A percentile compares a stretch with the other conserved stretches of the same genome.
Evolutionary conservation across 2,329 filamentous ascomycete species (phyloP).

Genomic region (Pezicula neosporulosa): DNA sequence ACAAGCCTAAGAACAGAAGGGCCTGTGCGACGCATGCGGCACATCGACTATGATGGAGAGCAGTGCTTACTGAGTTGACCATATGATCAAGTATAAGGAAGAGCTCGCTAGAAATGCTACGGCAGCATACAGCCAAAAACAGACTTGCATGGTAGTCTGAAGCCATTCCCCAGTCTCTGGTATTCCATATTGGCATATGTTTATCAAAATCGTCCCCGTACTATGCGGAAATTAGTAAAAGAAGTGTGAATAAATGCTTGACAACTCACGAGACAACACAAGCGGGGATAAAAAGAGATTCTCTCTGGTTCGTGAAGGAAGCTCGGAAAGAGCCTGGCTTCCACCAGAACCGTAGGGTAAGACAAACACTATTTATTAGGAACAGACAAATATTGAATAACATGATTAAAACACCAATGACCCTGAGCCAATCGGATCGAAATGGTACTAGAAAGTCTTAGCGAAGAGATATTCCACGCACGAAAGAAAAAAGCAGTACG

Average conservation of each 20-base stretch:
- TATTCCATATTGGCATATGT: constrained; percentile 73
- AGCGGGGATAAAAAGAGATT: constrained; percentile 74
- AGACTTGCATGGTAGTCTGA: constrained; percentile 51
- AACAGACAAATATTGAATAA: constrained; percentile 63
- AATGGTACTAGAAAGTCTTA: constrained; percentile 43
- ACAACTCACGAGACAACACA: constrained; percentile 46
- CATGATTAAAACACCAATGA: constrained; percentile 58
- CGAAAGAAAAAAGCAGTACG: too few species aligned
- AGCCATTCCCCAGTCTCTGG: constrained; percentile 61
- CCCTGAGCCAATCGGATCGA: constrained; percentile 50
- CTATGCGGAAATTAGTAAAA: constrained; percentile 56
- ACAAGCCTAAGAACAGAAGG: too few species aligned
- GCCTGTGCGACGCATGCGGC: too few species aligned
- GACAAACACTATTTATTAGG: constrained; percentile 57
- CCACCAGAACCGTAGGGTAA: constrained; percentile 65
- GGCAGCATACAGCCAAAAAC: constrained; percentile 73
- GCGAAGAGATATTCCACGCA: background rate
- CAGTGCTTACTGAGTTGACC: constrained; percentile 51
- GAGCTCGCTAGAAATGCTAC: constrained; percentile 66
- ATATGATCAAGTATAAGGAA: constrained; percentile 72
- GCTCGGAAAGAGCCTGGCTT: constrained; percentile 67
- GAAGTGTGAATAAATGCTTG: constrained; percentile 38
- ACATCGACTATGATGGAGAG: too few species aligned
- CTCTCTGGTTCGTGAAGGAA: constrained; percentile 73
- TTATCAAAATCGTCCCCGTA: constrained; percentile 73